Base-by-base conservation (phyloP, 768 basidiomycete genomes). In the Panus rudis region DNA sequence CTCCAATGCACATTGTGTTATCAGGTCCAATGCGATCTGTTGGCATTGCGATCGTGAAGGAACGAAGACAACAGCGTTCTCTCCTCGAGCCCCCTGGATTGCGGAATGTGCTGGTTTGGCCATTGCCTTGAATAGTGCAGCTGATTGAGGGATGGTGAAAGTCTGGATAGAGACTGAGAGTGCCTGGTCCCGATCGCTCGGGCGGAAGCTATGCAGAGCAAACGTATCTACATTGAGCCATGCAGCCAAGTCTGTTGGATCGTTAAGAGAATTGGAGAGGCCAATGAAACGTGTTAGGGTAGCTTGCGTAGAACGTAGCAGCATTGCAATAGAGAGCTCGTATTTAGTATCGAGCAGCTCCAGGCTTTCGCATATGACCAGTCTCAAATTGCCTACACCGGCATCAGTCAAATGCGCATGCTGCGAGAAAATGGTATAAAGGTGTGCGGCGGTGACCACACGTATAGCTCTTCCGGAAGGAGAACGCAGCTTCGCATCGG, bases 121-220 rank as follows among this genome's bases (percentile, higher is more conserved):
- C 84, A 98, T 96, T 2, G 82, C 76, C 55, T 92, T 93, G 64
- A 92, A 82, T 16, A 98, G 70, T 0, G 89, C 80, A 0, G 84
- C 74, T 4, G 93, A 96, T 53, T 92, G 81, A 0, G 91, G 78
- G 34, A 92, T 84, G 14, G 81, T 83, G 65, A 94, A 97, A 0
- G 89, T 75, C 42, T 86, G 81, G 11, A 79, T 73, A 14, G 75
- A 73, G 23, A 79, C 72, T 6, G 68, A 66, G 16, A 98, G 65
- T 0, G 89, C 73, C 52, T 90, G 86, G 46, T 91, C 88, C 27
- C 93, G 81, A 54, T 91, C 84, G 32, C 70, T 76, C 2, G 93
- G 86, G 5, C 77, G 71, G 71, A 99, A 96, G 57, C 76, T 79
- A 59, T 84, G 81, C 31, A 86, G 61, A 19, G 73, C 76, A 11